Conservation (phyloP, 345 rosid species). For the Pistacia vera region DNA sequence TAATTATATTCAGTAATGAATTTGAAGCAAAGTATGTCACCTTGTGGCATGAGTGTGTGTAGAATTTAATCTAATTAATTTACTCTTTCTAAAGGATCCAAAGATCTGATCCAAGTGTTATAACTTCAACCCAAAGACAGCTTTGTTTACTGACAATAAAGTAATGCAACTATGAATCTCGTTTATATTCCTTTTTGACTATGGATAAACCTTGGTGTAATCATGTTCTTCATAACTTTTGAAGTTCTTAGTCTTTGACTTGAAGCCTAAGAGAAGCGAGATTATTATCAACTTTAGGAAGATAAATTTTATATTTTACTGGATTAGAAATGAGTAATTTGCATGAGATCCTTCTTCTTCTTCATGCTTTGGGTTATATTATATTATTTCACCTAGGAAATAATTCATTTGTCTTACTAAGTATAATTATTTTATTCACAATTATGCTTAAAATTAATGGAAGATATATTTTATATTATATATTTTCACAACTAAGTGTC, state of each 20-base stretch:
- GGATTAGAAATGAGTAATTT: background rate
- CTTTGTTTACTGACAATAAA: background rate
- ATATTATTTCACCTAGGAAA: constrained; percentile 12
- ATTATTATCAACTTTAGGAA: constrained; percentile 9
- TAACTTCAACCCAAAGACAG: constrained; percentile 6
- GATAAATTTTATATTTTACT: background rate
- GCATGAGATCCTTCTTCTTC: background rate
- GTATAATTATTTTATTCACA: constrained; percentile 8
- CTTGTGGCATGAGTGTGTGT: background rate
- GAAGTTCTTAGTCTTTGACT: constrained; percentile 34
- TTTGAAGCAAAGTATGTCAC: background rate
- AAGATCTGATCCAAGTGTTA: background rate
- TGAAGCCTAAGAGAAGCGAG: constrained; percentile 35
- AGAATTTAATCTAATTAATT: background rate
- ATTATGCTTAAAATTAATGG: background rate
- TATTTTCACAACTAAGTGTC: background rate
- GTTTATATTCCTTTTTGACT: no score
- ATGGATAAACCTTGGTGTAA: constrained; percentile 3
- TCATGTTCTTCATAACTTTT: constrained; percentile 9
- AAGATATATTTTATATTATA: background rate
- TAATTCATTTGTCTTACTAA: constrained; percentile 34
- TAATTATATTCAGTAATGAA: background rate
- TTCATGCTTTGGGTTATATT: background rate
- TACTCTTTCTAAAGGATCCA: background rate
- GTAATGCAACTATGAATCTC: background rate